Percentiles rank a stretch among this genome's conserved stretches.
These are phyloP conservation scores for Saitozyma sp. DNA, from an alignment of 768 basidiomycete genomes.

Conservation along the genomic window DNA sequence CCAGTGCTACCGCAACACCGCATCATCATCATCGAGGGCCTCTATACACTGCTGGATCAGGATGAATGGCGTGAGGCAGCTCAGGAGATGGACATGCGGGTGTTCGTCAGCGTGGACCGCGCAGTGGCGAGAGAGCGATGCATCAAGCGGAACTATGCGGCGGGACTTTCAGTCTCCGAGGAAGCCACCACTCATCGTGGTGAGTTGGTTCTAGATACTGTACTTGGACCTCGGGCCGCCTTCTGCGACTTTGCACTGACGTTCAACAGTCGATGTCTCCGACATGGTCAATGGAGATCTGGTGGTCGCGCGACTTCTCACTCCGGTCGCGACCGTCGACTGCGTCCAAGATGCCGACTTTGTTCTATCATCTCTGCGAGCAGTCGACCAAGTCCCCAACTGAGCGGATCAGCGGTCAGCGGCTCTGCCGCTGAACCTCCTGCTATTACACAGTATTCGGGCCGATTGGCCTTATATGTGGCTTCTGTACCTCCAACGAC, in stretches of 20 bases:
- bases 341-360: no score
- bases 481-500: no score
- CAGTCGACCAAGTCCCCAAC: no score
- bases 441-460: no score
- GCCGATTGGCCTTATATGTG: no score
- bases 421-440: no score
- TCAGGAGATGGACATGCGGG: slow-evolving; percentile 70
- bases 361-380: no score
- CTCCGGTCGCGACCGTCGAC: no score
- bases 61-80: slow-evolving; percentile 72
- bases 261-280: slow-evolving; percentile 15
- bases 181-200: slow-evolving; percentile 48
- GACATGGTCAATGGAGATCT: slow-evolving; percentile 24
- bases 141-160: slow-evolving; percentile 71
- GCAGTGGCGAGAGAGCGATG: slow-evolving; percentile 63
- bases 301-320: no score
- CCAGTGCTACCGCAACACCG: slow-evolving; percentile 66
- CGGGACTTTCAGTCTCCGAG: slow-evolving; percentile 58
- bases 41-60: slow-evolving; percentile 74
- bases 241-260: no score
- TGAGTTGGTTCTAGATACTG: slow-evolving; percentile 1
- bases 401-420: no score
- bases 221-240: no score
- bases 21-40: slow-evolving; percentile 81
- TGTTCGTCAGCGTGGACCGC: slow-evolving; percentile 67